Evolutionary conservation across 139 green algal species (phyloP), one percentile per base, ranked within the genome.

Genomic region (Chlorella vulgaris): DNA sequence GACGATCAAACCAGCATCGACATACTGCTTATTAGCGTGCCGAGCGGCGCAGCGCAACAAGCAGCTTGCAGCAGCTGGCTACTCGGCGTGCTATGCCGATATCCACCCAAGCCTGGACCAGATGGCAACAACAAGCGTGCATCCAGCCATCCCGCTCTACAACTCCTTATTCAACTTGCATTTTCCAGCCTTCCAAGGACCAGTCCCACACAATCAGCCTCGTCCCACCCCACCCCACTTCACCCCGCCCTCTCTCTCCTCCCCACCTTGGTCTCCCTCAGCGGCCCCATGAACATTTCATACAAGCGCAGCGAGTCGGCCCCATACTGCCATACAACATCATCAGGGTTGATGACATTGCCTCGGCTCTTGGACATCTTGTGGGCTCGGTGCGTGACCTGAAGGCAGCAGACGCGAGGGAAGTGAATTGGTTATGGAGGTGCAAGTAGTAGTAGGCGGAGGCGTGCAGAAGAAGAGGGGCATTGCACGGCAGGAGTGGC

Each of bases 201-300:
- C 13, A 10, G 47, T 10, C 55, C 55, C 21, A 65, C 55, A 65
- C 8, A 65, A 8, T 31, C 18, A 28, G 5, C 55, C 8, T 36
- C 24, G 55, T 28, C 2, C 43, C 69, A 33, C 13, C 4, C 35
- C 47, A 50, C 60, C n/a, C n/a, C n/a, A n/a, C n/a, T n/a, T n/a
- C n/a, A n/a, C n/a, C n/a, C n/a, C n/a, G n/a, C n/a, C n/a, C n/a
- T n/a, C n/a, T n/a, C n/a, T n/a, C n/a, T n/a, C n/a, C n/a, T n/a
- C n/a, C n/a, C 10, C 50, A 94, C 94, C 90, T 98, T 98, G 58
- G 92, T 97, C 51, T 98, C 95, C 4, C 88, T 74, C 69, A 99
- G 91, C 21, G 97, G 97, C 7, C 97, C 97, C 95, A 99, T 99
- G 87, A 99, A 99, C 97, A 99, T 99, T 86, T 99, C 97, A 80